Conservation (phyloP, 78 protist species). For the Pigoraptor vietnamica region DNA sequence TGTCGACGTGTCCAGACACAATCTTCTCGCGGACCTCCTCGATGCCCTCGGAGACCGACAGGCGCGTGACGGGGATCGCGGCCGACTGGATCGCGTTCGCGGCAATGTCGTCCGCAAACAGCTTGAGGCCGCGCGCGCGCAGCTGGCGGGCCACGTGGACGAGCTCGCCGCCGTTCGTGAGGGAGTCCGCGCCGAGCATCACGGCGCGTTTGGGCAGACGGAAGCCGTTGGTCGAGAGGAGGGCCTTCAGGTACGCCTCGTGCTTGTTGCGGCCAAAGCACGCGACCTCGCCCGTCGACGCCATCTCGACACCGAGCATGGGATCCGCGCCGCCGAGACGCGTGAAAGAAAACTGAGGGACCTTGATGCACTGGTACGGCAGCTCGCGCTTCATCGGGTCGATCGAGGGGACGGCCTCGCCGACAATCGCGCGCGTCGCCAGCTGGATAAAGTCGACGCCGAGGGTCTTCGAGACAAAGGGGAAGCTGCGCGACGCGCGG, state of each 20-base stretch:
- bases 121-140: no score
- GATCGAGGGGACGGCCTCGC: no score
- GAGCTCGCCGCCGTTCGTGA: no score
- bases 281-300: slow-evolving; percentile 96
- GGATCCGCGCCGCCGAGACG: slow-evolving; percentile 95
- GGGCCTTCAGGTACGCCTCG: slow-evolving; percentile 93
- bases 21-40: neutral
- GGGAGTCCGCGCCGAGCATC: no score
- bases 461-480: slow-evolving; percentile 82
- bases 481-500: slow-evolving; percentile 91
- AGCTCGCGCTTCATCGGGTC: neutral
- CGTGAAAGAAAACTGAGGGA: slow-evolving; percentile 95
- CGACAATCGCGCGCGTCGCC: slow-evolving; percentile 75
- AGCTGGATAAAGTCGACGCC: slow-evolving; percentile 68
- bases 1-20: no score
- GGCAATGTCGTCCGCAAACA: neutral
- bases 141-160: no score
- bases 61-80: neutral
- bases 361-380: slow-evolving; percentile 64
- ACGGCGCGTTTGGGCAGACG: no score
- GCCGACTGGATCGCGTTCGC: neutral
- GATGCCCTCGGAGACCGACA: neutral
- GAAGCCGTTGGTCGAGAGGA: slow-evolving; percentile 81
- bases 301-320: slow-evolving; percentile 96
- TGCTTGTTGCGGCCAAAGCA: slow-evolving; percentile 79